These are phyloP conservation scores for Wickerhamomyces bovis DNA, from an alignment of 805 yeast genomes.

Conservation along the genomic window DNA sequence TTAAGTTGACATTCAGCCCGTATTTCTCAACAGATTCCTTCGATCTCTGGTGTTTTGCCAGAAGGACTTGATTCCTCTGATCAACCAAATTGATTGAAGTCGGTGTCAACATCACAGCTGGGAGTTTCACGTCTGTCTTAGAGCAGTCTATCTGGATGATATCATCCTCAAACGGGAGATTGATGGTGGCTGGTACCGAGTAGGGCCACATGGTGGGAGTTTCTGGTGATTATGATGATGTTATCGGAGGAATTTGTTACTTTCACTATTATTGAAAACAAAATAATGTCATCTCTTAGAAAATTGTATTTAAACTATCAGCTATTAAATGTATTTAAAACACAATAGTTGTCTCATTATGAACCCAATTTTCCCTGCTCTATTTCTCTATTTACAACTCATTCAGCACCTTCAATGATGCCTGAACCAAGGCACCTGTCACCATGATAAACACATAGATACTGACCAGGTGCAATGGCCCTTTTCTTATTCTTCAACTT, in stretches of 20 bases:
- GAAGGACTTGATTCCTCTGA: conserved; percentile 25
- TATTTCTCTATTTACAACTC: background rate
- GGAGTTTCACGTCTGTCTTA: background rate
- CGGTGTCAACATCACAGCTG: background rate
- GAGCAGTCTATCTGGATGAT: background rate
- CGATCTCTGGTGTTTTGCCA: conserved; percentile 30
- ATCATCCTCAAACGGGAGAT: background rate
- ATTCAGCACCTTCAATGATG: conserved; percentile 24
- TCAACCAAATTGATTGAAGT: background rate
- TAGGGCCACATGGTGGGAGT: background rate
- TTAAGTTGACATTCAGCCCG: conserved; percentile 30
- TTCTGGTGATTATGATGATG: too few species aligned
- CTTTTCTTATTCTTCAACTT: conserved; percentile 41
- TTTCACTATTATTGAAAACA: too few species aligned
- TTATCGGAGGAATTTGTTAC: background rate
- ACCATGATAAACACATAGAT: conserved; percentile 62
- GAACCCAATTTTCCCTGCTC: too few species aligned
- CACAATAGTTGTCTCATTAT: too few species aligned
- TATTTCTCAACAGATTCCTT: conserved; percentile 30
- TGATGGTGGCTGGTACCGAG: background rate
- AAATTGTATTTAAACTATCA: too few species aligned
- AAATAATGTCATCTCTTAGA: too few species aligned
- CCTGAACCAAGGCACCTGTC: conserved; percentile 69
- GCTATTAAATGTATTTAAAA: too few species aligned
- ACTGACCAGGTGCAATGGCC: conserved; percentile 91